Base-by-base conservation (phyloP, 106 monocot species). In the Posidonia australis region DNA sequence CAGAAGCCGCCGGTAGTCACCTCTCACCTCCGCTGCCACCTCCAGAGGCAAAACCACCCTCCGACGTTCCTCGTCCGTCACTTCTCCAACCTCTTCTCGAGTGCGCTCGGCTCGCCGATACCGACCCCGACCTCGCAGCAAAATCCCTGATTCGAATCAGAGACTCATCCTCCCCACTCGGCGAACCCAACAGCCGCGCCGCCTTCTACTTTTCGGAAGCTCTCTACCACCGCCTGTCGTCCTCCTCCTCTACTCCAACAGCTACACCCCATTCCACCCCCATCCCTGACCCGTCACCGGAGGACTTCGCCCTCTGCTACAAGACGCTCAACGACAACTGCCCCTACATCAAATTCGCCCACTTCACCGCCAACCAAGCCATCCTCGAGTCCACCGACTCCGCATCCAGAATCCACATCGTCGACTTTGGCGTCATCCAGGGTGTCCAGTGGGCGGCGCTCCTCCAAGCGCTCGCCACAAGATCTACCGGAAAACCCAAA, bases 321-420 rank as follows among this genome's bases (percentile, higher is more conserved):
- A 94, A 78, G 62, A 65, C 77, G 19, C 66, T 94, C 31, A 82
- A 90, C 74, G 93, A 94, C 51, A 86, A 86, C 13, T 89, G 86
- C 73, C 90, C 98, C 9, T 98, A 85, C 74, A 75, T 82, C 70
- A 98, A 87, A 70, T 98, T 98, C 77, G 79, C 90, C 26, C 98
- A 98, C 73, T 77, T 98, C 48, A 98, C 98, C 26, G 91, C 98
- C 0, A 98, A 98, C 73, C 98, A 98, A 68, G 98, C 91, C 16
- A 98, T 98, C 67, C 80, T 98, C 13, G 98, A 98, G 51, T 84
- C 87, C 45, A 85, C 98, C 3, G 82, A 78, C 36, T 60, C 78
- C 4, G 82, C 90, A 16, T 55, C 70, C n/a, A 70, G 65, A 32
- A 88, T 98, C 73, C 98, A 87, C 81, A 80, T 98, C 66, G 67